Conservation (phyloP, 1,139 yeast genomes). For the Candida dubliniensis region DNA sequence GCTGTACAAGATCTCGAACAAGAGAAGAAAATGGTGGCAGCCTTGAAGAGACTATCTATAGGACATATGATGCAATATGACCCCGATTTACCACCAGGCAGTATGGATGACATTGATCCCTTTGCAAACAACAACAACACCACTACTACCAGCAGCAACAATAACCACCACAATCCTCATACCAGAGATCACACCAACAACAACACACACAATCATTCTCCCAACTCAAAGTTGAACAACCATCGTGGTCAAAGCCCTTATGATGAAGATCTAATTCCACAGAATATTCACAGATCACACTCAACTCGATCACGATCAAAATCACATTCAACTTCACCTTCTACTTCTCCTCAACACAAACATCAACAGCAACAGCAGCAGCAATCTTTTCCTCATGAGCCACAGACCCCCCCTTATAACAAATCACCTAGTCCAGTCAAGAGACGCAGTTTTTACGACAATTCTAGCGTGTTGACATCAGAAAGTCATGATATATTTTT, state of each 20-base stretch:
- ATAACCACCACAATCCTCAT: not conserved
- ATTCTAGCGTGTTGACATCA: conserved; percentile 10
- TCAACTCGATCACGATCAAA: conserved; percentile 4
- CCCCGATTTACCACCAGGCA: conserved; percentile 49
- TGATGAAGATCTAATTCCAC: conserved; percentile 13
- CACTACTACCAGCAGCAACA: not conserved
- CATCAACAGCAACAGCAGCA: conserved; percentile 3
- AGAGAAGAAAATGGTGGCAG: conserved; percentile 60
- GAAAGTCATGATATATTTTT: conserved; percentile 23
- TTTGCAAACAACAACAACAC: conserved; percentile 2
- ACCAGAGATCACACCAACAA: not conserved
- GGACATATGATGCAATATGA: conserved; percentile 52
- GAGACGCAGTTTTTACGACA: conserved; percentile 8
- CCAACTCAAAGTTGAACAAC: not conserved
- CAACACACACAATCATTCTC: not conserved
- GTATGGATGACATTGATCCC: conserved; percentile 35
- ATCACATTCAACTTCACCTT: conserved; percentile 9
- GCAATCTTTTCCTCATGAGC: conserved; percentile 5
- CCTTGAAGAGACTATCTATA: conserved; percentile 54
- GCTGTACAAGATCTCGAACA: conserved; percentile 54
- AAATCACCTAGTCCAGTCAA: conserved; percentile 11
- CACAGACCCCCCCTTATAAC: conserved; percentile 4
- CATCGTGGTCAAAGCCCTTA: conserved; percentile 3
- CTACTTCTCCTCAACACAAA: conserved; percentile 6
- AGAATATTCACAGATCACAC: conserved; percentile 3